phyloP scores from a whole-genome alignment of 352 stramenopile species.

The Pythium aquatile region DNA sequence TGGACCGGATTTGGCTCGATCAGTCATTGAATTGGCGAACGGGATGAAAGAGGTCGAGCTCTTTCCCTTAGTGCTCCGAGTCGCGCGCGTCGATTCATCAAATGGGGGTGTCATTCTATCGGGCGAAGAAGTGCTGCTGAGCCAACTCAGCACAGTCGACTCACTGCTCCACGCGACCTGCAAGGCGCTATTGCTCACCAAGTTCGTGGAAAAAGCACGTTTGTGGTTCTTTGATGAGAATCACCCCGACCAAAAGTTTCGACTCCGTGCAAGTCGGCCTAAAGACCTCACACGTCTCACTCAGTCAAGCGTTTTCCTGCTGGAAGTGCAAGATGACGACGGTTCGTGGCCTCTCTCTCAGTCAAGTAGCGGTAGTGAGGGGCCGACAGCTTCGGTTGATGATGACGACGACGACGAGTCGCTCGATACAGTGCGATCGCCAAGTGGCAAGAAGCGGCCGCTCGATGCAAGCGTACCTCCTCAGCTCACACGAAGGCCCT shows the following conservation, averaged over 20 bases:
- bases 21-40: constrained; percentile 45
- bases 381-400: constrained; percentile 19
- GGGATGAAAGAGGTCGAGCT: constrained; percentile 61
- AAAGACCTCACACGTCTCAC: constrained; percentile 57
- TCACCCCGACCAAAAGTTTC: constrained; percentile 65
- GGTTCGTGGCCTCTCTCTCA: constrained; percentile 84
- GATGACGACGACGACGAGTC: constrained; percentile 28
- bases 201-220: constrained; percentile 66
- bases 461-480: constrained; percentile 17
- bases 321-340: constrained; percentile 84
- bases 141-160: constrained; percentile 54
- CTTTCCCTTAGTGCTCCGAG: constrained; percentile 75
- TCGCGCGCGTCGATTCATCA: constrained; percentile 65
- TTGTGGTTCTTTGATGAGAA: constrained; percentile 85
- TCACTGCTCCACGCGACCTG: constrained; percentile 70
- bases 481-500: constrained; percentile 54
- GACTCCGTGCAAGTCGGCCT: constrained; percentile 42
- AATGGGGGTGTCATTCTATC: constrained; percentile 75
- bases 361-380: constrained; percentile 34
- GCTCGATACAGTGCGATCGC: constrained; percentile 8
- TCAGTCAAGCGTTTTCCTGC: constrained; percentile 74
- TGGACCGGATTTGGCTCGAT: constrained; percentile 61
- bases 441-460: constrained; percentile 34
- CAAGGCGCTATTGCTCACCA: constrained; percentile 67
- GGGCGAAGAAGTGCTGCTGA: constrained; percentile 77